A percentile compares a stretch with the other conserved stretches of the same genome.
Conservation (phyloP, 2,329 filamentous ascomycete genomes). For the Ophiostoma novo-ulmi region DNA sequence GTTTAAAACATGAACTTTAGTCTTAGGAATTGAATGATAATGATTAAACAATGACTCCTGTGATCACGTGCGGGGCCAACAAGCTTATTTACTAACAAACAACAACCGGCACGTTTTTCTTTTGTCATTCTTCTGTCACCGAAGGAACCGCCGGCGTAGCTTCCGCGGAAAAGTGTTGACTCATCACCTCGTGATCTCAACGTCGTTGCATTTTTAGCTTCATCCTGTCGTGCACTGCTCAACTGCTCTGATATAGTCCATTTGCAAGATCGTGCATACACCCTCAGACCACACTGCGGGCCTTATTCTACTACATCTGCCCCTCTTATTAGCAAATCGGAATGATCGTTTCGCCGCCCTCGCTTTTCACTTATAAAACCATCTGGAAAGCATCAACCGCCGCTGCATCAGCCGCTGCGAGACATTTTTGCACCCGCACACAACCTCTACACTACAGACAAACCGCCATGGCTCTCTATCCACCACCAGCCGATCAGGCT, state of each 20-base stretch:
- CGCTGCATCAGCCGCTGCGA: not conserved
- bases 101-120: not conserved
- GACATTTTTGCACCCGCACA: slow-evolving; percentile 12
- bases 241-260: not conserved
- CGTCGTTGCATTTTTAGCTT: not conserved
- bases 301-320: slow-evolving; percentile 6
- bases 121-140: not conserved
- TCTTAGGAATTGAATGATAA: too few relatives aligned
- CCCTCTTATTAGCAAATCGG: slow-evolving; percentile 10
- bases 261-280: not conserved
- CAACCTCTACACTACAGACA: not conserved
- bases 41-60: too few relatives aligned
- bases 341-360: slow-evolving; percentile 6
- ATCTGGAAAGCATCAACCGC: not conserved
- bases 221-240: not conserved
- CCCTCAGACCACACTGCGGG: not conserved
- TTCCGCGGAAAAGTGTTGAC: not conserved
- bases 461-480: slow-evolving; percentile 25
- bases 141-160: slow-evolving; percentile 8
- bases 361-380: not conserved
- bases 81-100: not conserved
- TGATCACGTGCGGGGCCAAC: not conserved
- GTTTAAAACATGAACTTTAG: not conserved
- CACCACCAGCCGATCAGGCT: slow-evolving; percentile 14
- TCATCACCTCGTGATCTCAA: slow-evolving; percentile 2